phyloP scores from a whole-genome alignment of 164 flowering plant genomes.

The Warburgia ugandensis region DNA sequence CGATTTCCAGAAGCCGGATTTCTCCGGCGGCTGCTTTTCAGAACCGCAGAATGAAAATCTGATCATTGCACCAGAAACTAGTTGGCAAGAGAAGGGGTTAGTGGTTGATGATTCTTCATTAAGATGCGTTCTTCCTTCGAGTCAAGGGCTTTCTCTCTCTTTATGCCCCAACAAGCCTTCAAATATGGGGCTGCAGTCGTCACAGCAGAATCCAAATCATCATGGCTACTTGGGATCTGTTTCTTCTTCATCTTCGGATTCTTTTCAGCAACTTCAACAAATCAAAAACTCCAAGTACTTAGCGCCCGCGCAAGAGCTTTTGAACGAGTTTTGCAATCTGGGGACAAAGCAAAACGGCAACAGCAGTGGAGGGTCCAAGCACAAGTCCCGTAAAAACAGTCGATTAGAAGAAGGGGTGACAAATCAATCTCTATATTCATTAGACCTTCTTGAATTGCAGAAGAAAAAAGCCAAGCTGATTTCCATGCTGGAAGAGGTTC shows the following conservation, averaged over 20 bases:
- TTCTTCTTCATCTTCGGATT: constrained; percentile 12
- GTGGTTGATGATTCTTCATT: constrained; percentile 24
- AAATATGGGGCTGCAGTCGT: constrained; percentile 47
- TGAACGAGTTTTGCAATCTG: constrained; percentile 78
- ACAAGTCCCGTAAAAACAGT: constrained; percentile 23
- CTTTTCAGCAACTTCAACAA: constrained; percentile 18
- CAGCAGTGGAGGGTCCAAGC: constrained; percentile 14
- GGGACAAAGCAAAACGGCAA: constrained; percentile 27
- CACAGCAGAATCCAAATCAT: no score
- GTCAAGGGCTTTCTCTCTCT: constrained; percentile 77
- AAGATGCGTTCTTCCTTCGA: constrained; percentile 48
- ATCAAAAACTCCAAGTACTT: constrained; percentile 67
- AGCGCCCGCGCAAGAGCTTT: constrained; percentile 68
- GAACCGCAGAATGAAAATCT: constrained; percentile 24
- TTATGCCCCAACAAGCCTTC: constrained; percentile 49
- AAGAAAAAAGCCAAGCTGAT: constrained; percentile 71
- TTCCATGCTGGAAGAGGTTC: constrained; percentile 89
- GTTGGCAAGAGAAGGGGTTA: constrained; percentile 16
- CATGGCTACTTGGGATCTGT: no score
- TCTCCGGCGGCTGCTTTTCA: constrained; percentile 12
- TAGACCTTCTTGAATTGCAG: constrained; percentile 69
- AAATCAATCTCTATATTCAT: constrained; percentile 35
- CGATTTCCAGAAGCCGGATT: constrained; percentile 8
- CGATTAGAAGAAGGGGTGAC: constrained; percentile 27
- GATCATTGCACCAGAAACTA: constrained; percentile 20